These are phyloP conservation scores for slime mould (Dictyostelium discoideum) DNA, from an alignment of 78 protist genomes.

Conservation along the genomic window dicty_2.7 NC_007089.4:3307001-3307500, in stretches of 20 bases:
- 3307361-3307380: background rate
- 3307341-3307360: background rate
- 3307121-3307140: constrained; percentile 2
- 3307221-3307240: too few species aligned
- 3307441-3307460: background rate
- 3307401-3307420: background rate
- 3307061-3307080: background rate
- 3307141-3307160: background rate
- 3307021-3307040: background rate
- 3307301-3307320: background rate
- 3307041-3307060: background rate
- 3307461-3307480: background rate
- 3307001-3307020: background rate
- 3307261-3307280: background rate
- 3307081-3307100: background rate
- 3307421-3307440: background rate
- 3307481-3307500: background rate
- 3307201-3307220: background rate
- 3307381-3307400: constrained; percentile 7
- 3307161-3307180: too few species aligned
- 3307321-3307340: background rate
- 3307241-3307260: too few species aligned
- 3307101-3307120: background rate
- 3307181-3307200: background rate
- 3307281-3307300: background rate